phyloP scores from a whole-genome alignment of 225 moss, liverwort and hornwort species.

The Ulota crispa region DNA sequence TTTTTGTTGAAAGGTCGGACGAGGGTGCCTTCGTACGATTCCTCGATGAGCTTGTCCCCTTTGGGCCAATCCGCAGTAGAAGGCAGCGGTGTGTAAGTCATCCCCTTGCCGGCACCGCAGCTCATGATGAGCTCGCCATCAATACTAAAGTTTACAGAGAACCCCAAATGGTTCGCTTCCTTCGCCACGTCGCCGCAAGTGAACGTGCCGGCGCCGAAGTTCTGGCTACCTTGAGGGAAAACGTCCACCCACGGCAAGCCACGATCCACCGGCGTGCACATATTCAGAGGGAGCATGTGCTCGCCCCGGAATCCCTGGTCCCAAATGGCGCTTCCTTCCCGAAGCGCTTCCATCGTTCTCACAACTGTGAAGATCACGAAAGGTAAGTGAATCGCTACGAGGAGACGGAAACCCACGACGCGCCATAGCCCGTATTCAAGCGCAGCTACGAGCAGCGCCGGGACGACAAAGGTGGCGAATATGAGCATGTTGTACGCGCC shows the following conservation, averaged over 20 bases:
- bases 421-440: constrained; percentile 53
- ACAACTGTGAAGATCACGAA: constrained; percentile 12
- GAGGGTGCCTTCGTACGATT: constrained; percentile 43
- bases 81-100: constrained; percentile 47
- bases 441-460: constrained; percentile 34
- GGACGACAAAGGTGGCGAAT: constrained; percentile 42
- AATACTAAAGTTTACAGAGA: constrained; percentile 34
- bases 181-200: constrained; percentile 33
- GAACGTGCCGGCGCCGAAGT: constrained; percentile 46
- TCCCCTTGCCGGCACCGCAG: constrained; percentile 35
- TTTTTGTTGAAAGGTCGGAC: constrained; percentile 51
- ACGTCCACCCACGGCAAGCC: constrained; percentile 53
- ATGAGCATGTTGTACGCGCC: constrained; percentile 61
- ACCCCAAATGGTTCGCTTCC: constrained; percentile 21
- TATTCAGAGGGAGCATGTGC: constrained; percentile 30
- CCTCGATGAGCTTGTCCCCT: constrained; percentile 50
- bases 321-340: constrained; percentile 35
- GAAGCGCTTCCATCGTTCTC: constrained; percentile 12
- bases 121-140: constrained; percentile 27
- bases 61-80: constrained; percentile 53
- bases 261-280: constrained; percentile 37
- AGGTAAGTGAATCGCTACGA: constrained; percentile 40
- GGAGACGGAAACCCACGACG: constrained; percentile 19
- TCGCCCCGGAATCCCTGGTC: constrained; percentile 44
- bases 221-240: constrained; percentile 47